Percentiles rank a stretch among this genome's conserved stretches.
phyloP scores from a whole-genome alignment of 805 yeast genomes.

The Pichia cephalocereana region DNA sequence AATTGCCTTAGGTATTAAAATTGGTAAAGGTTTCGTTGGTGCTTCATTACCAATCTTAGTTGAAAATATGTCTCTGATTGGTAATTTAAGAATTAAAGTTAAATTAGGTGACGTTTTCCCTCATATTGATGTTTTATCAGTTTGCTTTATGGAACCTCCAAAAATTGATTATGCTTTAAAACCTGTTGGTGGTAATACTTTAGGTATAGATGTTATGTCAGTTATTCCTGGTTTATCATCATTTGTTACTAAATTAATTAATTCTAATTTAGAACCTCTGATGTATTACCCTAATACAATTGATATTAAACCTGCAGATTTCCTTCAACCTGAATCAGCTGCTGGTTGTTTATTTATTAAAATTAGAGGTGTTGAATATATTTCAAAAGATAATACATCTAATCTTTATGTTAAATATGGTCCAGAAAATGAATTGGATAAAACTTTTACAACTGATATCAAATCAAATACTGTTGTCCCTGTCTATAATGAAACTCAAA shows the following conservation, averaged over 20 bases:
- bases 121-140: constrained; percentile 63
- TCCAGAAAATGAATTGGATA: constrained; percentile 29
- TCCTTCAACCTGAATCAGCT: constrained; percentile 60
- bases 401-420: constrained; percentile 38
- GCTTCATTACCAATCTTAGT: constrained; percentile 70
- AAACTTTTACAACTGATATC: constrained; percentile 38
- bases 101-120: constrained; percentile 61
- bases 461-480: constrained; percentile 51
- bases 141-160: constrained; percentile 71
- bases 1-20: constrained; percentile 69
- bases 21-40: constrained; percentile 74
- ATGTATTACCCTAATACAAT: constrained; percentile 75
- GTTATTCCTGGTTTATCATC: constrained; percentile 71
- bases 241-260: constrained; percentile 61
- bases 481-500: constrained; percentile 57
- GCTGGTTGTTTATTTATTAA: constrained; percentile 62
- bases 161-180: constrained; percentile 69
- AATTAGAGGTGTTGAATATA: constrained; percentile 41
- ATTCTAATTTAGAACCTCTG: constrained; percentile 66
- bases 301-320: constrained; percentile 65
- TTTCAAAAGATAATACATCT: constrained; percentile 31
- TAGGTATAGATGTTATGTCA: constrained; percentile 79
- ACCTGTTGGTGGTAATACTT: constrained; percentile 85
- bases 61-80: constrained; percentile 71
- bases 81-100: constrained; percentile 57